Base-by-base conservation (phyloP, 192 early-diverging fungal genomes). In the Radiomyces spectabilis region DNA sequence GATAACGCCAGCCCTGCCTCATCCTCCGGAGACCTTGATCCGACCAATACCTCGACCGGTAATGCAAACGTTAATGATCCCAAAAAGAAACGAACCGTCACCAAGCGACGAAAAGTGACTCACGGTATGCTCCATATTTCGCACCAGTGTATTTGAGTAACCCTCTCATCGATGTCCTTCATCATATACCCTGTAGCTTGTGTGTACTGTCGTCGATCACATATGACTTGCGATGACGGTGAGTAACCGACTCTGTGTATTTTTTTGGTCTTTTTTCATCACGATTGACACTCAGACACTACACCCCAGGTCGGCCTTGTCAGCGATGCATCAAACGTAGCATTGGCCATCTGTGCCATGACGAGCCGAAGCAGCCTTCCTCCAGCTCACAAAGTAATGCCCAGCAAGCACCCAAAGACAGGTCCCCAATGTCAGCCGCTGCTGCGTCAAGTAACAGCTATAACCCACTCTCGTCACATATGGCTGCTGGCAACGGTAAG, bases 211-310 rank as follows among this genome's bases (percentile, higher is more conserved):
- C 78, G 93, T 65, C 74, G 93, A 63, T 89, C 86, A 33, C 95
- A 97, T 66, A 97, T 97, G 95, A 93, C 93, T 26, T 97, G 94
- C 68, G 91, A 90, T 59, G 81, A 87, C 65, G 77, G 81, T 83
- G 72, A 50, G 48, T 15, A n/a, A 9, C 27, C 19, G 34, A 46
- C 15, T 16, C 41, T 21, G 8, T 51, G 25, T 35, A 15, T 30
- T 27, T 30, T 16, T 16, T 33, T 38, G n/a, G n/a, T n/a, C n/a
- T n/a, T n/a, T n/a, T n/a, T n/a, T n/a, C n/a, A n/a, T n/a, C n/a
- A n/a, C n/a, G n/a, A n/a, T n/a, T n/a, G n/a, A n/a, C n/a, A n/a
- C n/a, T 31, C 59, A 29, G 12, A 31, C 40, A 27, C 31, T 43
- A 19, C 33, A n/a, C 26, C 22, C 2, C 47, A 75, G 85, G 89